Evolutionary conservation across 2,329 filamentous ascomycete species (phyloP), one percentile per base, ranked within the genome.

Genomic region (Fusarium haematococcum): DNA sequence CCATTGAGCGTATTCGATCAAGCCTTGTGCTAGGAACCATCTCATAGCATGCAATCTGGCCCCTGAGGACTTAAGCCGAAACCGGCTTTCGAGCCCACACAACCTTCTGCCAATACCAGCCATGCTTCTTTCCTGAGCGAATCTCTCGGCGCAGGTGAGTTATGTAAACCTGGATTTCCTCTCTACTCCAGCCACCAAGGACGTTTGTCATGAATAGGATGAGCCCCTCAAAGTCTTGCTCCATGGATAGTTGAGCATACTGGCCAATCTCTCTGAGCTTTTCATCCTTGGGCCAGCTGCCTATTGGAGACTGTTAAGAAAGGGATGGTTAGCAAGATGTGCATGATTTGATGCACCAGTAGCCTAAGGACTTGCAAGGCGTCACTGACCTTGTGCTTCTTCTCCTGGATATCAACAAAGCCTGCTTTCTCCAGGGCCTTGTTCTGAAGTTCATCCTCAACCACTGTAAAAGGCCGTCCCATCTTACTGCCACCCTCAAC

Each of bases 401-500:
- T 43, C 39, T 60, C 32, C 8, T 54, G 48, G 11, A 80, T 65
- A 50, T 76, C 70, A 11, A 75, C 73, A 41, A 79, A 78, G 32
- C 78, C 78, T n/a, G 72, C 74, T 10, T 71, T 69, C 18, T 65
- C 48, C 61, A 79, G 71, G 10, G 25, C 50, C 45, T 63, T 59
- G 61, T 69, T 74, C 48, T 71, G 67, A 14, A 66, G 70, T 41
- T 70, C 68, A 23, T 78, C 70, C 11, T 69, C 59, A 11, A 74
- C 57, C 20, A 78, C 71, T 23, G 63, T 52, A 25, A 79, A 77
- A 0, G 77, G 74, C 16, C 76, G 74, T 32, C 78, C 77, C 32
- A 79, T 74, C 25, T 66, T 75, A 11, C 73, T 73, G 13, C 69
- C 69, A 0, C 73, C 74, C 14, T 78, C 65, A 18, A 75, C 68